These are phyloP conservation scores for Cardamine resedifolia DNA, from an alignment of 345 rosid species.

Conservation along the genomic window DNA sequence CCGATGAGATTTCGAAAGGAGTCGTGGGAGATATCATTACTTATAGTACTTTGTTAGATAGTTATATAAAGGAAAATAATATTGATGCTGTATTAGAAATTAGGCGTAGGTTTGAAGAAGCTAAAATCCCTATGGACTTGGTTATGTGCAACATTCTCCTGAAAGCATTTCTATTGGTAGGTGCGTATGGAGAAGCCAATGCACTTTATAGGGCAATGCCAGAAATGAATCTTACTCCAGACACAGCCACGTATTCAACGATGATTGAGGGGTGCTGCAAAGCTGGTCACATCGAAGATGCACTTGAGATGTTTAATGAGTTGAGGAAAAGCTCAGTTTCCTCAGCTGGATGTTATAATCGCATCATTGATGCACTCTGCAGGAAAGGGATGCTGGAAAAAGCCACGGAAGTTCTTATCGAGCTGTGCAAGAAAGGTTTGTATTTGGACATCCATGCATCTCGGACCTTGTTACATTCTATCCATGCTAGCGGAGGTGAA, in stretches of 20 bases:
- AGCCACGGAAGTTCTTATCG: conserved; percentile 60
- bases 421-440: conserved; percentile 53
- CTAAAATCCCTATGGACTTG: conserved; percentile 56
- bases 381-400: conserved; percentile 53
- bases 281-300: conserved; percentile 67
- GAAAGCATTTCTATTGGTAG: conserved; percentile 67
- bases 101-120: conserved; percentile 54
- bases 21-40: conserved; percentile 58
- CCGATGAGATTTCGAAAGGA: conserved; percentile 62
- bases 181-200: conserved; percentile 69
- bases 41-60: conserved; percentile 64
- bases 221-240: conserved; percentile 54
- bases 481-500: conserved; percentile 43
- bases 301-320: conserved; percentile 76
- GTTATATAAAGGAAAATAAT: conserved; percentile 60
- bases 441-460: conserved; percentile 41
- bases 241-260: conserved; percentile 57
- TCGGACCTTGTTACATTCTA: conserved; percentile 47
- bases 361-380: conserved; percentile 65
- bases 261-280: conserved; percentile 63
- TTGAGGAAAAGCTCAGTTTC: conserved; percentile 50
- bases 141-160: conserved; percentile 71
- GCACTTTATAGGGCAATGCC: conserved; percentile 62
- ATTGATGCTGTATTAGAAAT: conserved; percentile 50
- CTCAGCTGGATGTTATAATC: conserved; percentile 60